Evolutionary conservation across 1,139 yeast genomes (phyloP), one percentile per base, ranked within the genome.

Genomic region (Barnettozyma hawaiiensis): DNA sequence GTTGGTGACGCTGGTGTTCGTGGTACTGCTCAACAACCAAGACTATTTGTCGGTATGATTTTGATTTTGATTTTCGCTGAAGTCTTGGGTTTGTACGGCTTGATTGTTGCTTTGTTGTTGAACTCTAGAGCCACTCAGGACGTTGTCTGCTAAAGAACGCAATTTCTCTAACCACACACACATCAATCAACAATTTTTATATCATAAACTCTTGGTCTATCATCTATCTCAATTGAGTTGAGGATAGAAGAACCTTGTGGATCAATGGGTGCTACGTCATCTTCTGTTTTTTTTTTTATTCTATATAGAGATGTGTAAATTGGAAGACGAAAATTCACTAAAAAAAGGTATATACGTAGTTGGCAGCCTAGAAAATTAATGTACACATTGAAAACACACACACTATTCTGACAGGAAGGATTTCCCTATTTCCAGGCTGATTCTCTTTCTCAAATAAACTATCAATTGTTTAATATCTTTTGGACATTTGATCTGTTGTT

Each of bases 1-100:
- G 97, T 92, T 51, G 98, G 98, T 61, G 98, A 92, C 65, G 97
- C 94, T 51, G 98, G 98, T 69, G 97, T 92, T 44, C 85, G 97
- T 72, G 95, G 94, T 66, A 83, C 85, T 58, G 87, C 95, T 67
- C 95, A 87, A 64, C 97, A 92, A 69, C 97, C 97, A 55, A 81
- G 96, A 71, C 76, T 92, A 60, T 92, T 92, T 67, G 98, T 92
- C 50, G 97, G 97, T 62, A 92, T 92, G 85, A 90, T 90, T 63
- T 78, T 85, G 70, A 92, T 92, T 62, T 83, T 92, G 67, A 92
- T 92, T 85, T 92, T 92, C 70, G 97, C 97, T 54, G 98, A 92
- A 77, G 98, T 92, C 52, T 81, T 92, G 69, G 98, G 97, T 64
- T 78, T 92, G 58, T 92, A 92, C 65, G 98, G 97, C 56, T 80